Base-by-base conservation (phyloP, 2,329 filamentous ascomycete species). In the Tolypocladium guangdongense region DNA sequence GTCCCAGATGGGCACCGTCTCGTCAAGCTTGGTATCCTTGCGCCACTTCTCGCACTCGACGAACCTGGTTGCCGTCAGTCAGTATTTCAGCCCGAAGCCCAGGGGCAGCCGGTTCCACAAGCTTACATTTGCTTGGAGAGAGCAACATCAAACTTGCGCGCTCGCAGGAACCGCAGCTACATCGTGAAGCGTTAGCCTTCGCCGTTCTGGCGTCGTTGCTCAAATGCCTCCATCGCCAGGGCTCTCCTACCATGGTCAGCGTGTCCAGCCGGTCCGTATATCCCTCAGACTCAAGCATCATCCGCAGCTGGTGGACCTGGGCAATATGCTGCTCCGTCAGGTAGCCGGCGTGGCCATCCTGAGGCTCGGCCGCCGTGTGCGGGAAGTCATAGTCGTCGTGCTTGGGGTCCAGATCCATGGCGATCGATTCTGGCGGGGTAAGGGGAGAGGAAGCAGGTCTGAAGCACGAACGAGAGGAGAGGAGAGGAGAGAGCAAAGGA, bases 331-430 rank as follows among this genome's bases (percentile, higher is more conserved):
- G 81, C 54, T 83, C 78, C 53, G 86, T 93, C 64, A 95, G 87
- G 72, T 95, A 83, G 68, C 93, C 93, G 57, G 92, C 86, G 71
- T 96, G 90, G 60, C 93, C 93, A 63, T 77, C 75, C 67, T 85
- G 81, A 48, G 79, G 69, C 61, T 82, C 81, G 53, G 87, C 81
- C 48, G 89, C 83, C 58, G 81, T 86, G 59, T 85, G 89, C 58
- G 93, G 93, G 77, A 82, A 97, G 73, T 96, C 91, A 73, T 93
- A 97, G 77, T 95, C 71, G 75, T 97, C 93, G 78, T 97, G 95
- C 76, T 96, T 96, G 69, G 88, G 80, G 72, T 95, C 85, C 64
- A 90, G 68, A 69, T 82, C 74, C 74, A 82, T 75, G 64, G 67
- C 69, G 64, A 59, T 54, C 56, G 55, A 54, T 32, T 50, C 53